phyloP scores from a whole-genome alignment of 805 yeast species.

The Torulaspora franciscae region DNA sequence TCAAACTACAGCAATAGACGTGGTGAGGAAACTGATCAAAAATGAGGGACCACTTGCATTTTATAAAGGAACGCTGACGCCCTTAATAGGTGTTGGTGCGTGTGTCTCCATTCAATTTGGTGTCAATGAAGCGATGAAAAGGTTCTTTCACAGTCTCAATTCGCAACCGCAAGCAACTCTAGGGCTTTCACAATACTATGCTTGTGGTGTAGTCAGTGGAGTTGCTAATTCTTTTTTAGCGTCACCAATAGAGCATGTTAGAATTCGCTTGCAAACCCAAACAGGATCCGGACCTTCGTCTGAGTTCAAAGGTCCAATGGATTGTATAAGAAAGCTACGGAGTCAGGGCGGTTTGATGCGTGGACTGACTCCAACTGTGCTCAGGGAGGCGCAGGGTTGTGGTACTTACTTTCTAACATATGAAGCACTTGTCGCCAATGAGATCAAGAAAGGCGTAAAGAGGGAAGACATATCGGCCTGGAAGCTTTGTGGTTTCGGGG shows the following conservation, averaged over 20 bases:
- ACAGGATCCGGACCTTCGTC: constrained; percentile 41
- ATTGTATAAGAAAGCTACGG: constrained; percentile 46
- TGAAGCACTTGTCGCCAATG: constrained; percentile 73
- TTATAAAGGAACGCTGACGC: constrained; percentile 91
- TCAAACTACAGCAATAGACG: constrained; percentile 66
- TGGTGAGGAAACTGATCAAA: constrained; percentile 59
- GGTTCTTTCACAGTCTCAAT: constrained; percentile 51
- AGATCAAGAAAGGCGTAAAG: constrained; percentile 37
- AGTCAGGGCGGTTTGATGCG: constrained; percentile 58
- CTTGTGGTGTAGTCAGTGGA: constrained; percentile 90
- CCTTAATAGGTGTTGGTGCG: constrained; percentile 93
- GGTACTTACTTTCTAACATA: constrained; percentile 87
- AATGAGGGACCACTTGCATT: constrained; percentile 85
- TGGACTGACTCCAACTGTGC: constrained; percentile 77
- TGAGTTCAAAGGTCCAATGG: constrained; percentile 54
- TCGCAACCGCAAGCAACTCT: constrained; percentile 34
- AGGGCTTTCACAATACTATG: constrained; percentile 61
- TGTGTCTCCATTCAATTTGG: constrained; percentile 96
- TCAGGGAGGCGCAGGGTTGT: constrained; percentile 82
- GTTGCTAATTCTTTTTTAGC: constrained; percentile 84
- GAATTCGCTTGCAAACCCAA: constrained; percentile 89
- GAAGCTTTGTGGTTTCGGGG: constrained; percentile 85
- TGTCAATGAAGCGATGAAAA: constrained; percentile 89
- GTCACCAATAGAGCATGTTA: constrained; percentile 89
- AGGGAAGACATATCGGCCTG: constrained; percentile 82